These are phyloP conservation scores for Geotrichum aggregatum DNA, from an alignment of 1,139 yeast species.

Conservation along the genomic window DNA sequence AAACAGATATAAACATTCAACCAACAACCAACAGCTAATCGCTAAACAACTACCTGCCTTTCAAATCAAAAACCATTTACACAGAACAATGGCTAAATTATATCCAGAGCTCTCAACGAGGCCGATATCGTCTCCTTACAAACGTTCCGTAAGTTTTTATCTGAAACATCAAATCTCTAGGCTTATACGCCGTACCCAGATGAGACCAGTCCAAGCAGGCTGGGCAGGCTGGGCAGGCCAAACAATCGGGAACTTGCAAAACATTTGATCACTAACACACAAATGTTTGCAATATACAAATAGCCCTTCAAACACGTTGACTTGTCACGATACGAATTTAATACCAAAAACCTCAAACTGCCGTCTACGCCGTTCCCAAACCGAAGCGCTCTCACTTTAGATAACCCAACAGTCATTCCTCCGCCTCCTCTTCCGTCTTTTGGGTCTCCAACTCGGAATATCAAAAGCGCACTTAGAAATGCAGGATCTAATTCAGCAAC, in stretches of 20 bases:
- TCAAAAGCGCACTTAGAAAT: slow-evolving; percentile 5
- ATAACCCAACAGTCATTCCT: background rate
- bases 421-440: background rate
- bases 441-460: background rate
- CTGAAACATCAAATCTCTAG: too few relatives aligned
- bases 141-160: slow-evolving; percentile 15
- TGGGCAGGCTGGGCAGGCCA: too few relatives aligned
- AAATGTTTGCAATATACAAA: too few relatives aligned
- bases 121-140: slow-evolving; percentile 11
- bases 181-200: too few relatives aligned
- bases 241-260: too few relatives aligned
- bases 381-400: too few relatives aligned
- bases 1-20: background rate
- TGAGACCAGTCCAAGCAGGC: too few relatives aligned
- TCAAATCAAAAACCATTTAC: too few relatives aligned
- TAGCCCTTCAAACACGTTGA: slow-evolving; percentile 19
- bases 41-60: too few relatives aligned
- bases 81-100: slow-evolving; percentile 3
- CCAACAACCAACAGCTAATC: background rate
- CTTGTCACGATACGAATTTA: slow-evolving; percentile 8
- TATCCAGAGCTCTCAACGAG: slow-evolving; percentile 10
- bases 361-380: slow-evolving; percentile 15
- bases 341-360: slow-evolving; percentile 13
- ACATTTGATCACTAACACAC: too few relatives aligned
- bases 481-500: background rate